Conservation (phyloP, 345 rosid species). For the Punica granatum region DNA sequence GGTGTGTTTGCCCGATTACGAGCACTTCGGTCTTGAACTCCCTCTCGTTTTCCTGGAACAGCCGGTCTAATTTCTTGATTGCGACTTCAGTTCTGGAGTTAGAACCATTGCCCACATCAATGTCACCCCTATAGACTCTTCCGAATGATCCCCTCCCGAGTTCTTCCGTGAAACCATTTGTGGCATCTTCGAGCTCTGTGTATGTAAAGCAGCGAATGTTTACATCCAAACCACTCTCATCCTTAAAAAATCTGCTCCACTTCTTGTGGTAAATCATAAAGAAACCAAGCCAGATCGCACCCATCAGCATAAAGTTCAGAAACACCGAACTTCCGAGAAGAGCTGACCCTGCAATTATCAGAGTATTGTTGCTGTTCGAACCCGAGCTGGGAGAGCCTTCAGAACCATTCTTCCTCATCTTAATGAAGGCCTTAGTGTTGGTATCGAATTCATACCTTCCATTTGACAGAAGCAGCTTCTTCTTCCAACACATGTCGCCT, state of each 20-base stretch:
- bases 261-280: constrained; percentile 7
- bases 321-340: constrained; percentile 24
- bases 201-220: constrained; percentile 23
- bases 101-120: neutral
- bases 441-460: constrained; percentile 10
- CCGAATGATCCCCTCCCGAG: constrained; percentile 21
- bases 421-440: constrained; percentile 19
- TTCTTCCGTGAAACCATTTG: constrained; percentile 32
- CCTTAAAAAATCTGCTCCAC: neutral
- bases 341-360: constrained; percentile 18
- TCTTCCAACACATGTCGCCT: constrained; percentile 24
- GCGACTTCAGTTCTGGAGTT: neutral
- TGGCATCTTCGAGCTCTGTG: constrained; percentile 25
- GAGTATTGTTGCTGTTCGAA: constrained; percentile 2
- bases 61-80: constrained; percentile 3
- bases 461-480: constrained; percentile 29
- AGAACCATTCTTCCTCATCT: constrained; percentile 12
- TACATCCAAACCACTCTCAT: constrained; percentile 8
- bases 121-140: constrained; percentile 3
- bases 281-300: constrained; percentile 2
- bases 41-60: constrained; percentile 8
- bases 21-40: constrained; percentile 12
- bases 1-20: constrained; percentile 13
- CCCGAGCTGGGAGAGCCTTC: constrained; percentile 4
- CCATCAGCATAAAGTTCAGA: constrained; percentile 14